Conservation (phyloP, 2,329 filamentous ascomycete genomes). For the Beauveria pseudobassiana region DNA sequence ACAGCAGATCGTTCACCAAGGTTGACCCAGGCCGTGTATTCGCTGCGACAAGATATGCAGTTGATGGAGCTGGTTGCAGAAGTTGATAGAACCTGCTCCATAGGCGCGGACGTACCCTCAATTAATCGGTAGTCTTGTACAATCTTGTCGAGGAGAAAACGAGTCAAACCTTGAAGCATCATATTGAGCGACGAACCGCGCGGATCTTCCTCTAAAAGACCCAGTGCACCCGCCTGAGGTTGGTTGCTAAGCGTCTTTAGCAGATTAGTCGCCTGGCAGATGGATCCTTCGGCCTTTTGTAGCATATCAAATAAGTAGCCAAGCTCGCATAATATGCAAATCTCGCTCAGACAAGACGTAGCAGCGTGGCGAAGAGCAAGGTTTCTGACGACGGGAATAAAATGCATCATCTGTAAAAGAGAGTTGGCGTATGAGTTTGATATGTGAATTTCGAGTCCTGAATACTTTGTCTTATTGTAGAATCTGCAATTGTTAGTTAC, state of each 20-base stretch:
- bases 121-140: conserved; percentile 67
- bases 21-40: conserved; percentile 74
- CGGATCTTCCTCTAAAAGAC: conserved; percentile 77
- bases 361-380: conserved; percentile 83
- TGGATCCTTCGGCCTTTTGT: conserved; percentile 86
- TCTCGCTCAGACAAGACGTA: conserved; percentile 71
- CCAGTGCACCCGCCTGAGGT: conserved; percentile 68
- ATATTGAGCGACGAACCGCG: conserved; percentile 65
- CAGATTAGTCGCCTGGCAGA: conserved; percentile 93
- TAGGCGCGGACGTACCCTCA: conserved; percentile 49
- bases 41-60: conserved; percentile 81
- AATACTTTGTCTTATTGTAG: conserved; percentile 89
- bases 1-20: conserved; percentile 79
- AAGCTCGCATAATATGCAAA: conserved; percentile 85
- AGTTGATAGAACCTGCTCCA: conserved; percentile 69
- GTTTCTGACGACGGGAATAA: conserved; percentile 82
- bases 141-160: conserved; percentile 80
- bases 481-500: conserved; percentile 48
- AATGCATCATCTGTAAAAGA: conserved; percentile 83
- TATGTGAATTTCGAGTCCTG: conserved; percentile 92
- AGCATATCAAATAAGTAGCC: conserved; percentile 98
- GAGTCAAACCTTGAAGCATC: conserved; percentile 79
- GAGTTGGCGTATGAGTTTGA: conserved; percentile 94
- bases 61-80: conserved; percentile 66
- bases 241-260: conserved; percentile 82